Evolutionary conservation across 345 rosid genomes (phyloP).

Genomic region (Carallia brachiata): DNA sequence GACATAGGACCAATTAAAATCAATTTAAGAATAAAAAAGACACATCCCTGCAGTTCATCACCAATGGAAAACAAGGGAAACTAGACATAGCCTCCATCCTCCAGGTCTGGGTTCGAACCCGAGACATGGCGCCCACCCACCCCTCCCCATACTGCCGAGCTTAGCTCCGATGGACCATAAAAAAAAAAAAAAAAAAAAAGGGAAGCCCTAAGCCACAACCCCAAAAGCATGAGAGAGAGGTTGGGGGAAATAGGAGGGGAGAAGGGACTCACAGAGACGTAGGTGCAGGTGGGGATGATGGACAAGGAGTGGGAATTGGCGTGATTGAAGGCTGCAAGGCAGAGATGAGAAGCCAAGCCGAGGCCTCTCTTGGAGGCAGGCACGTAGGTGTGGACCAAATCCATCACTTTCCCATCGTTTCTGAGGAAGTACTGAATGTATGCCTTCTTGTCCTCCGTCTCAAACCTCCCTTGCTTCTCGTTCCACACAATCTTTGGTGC

Average conservation of each 20-base stretch:
- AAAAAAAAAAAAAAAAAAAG: not conserved
- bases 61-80: not conserved
- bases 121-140: too few relatives aligned
- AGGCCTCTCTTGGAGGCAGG: constrained; percentile 76
- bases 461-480: constrained; percentile 49
- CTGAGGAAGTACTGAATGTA: constrained; percentile 63
- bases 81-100: too few relatives aligned
- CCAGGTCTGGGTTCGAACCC: too few relatives aligned
- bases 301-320: constrained; percentile 64
- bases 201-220: not conserved
- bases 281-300: constrained; percentile 78
- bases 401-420: constrained; percentile 60
- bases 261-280: constrained; percentile 57
- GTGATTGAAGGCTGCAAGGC: constrained; percentile 69
- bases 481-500: constrained; percentile 65
- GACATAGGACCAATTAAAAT: too few relatives aligned
- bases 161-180: too few relatives aligned
- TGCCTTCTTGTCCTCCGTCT: constrained; percentile 84
- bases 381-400: constrained; percentile 72
- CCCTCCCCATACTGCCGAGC: too few relatives aligned
- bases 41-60: too few relatives aligned
- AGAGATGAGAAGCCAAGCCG: constrained; percentile 85
- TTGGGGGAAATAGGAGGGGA: not conserved
- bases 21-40: too few relatives aligned
- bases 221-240: too few relatives aligned